phyloP scores from a whole-genome alignment of 2,329 filamentous ascomycete species.

The Trichoderma sp. region DNA sequence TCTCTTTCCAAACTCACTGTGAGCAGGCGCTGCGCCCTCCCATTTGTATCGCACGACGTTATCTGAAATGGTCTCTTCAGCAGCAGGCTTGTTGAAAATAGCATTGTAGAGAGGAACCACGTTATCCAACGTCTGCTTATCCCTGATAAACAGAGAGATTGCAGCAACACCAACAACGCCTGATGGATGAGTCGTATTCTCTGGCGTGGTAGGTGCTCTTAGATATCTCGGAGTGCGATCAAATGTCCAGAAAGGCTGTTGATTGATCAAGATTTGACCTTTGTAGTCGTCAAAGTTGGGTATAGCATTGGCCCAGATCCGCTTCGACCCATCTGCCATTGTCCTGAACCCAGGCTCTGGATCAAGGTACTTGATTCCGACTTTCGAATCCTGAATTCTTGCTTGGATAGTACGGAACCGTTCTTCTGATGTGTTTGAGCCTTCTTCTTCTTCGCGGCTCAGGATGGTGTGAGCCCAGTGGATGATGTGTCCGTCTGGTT shows the following conservation, averaged over 20 bases:
- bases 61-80: not conserved
- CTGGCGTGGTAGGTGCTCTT: not conserved
- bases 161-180: not conserved
- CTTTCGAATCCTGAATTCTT: not conserved
- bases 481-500: not conserved
- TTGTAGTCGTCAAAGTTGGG: not conserved
- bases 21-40: not conserved
- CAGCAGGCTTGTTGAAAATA: not conserved
- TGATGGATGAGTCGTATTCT: not conserved
- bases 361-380: not conserved
- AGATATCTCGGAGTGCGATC: not conserved
- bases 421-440: not conserved
- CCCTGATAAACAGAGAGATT: conserved; percentile 1
- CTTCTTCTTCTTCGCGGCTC: not conserved
- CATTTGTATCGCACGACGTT: not conserved
- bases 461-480: conserved; percentile 10
- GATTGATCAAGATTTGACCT: not conserved
- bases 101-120: conserved; percentile 5
- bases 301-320: conserved; percentile 3
- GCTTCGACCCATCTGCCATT: conserved; percentile 3
- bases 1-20: not conserved
- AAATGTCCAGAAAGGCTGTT: conserved; percentile 13
- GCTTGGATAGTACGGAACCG: not conserved
- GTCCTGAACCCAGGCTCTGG: not conserved
- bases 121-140: not conserved